Base-by-base conservation (phyloP, 202 grass and related monocot genomes). In the Digitaria exilis region DNA sequence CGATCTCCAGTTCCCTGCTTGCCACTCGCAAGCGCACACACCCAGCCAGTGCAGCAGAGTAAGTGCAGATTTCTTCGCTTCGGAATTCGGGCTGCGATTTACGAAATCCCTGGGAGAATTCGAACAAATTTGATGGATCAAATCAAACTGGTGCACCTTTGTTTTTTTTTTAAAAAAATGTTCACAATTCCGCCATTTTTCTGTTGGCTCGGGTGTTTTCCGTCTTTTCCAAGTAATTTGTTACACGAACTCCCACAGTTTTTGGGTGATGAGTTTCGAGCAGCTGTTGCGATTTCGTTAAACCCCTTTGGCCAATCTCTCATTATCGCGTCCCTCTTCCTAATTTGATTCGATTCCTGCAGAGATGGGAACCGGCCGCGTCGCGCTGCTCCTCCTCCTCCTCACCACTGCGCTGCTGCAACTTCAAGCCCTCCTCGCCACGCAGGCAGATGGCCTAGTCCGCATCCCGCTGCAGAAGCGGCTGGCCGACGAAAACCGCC, bases 391-490 rank as follows among this genome's bases (percentile, higher is more conserved):
- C n/a, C 35, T 44, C 17, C 24, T 86, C 51, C 59, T 94, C 21
- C 29, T 90, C 42, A 67, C 86, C 65, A 71, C 44, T 19, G 31
- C 83, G 44, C 68, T 94, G 48, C 59, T 89, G 65, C 76, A 76
- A n/a, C n/a, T n/a, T n/a, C n/a, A n/a, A 22, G 26, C 44, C 19
- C 61, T 87, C 29, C 64, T 87, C 69, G n/a, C 63, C 6, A 43
- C 69, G 7, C 71, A 71, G 14, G 86, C 80, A 22, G 83, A 88
- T 69, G 59, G 80, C 17, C 66, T 88, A 59, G 76, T 94, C 24
- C 72, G 91, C 31, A 32, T 94, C 83, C 60, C 75, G 39, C 82
- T 91, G 56, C 88, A 80, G 86, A 94, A 86, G 83, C 78, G 15
- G 19, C 76, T 65, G 37, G 42, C 49, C 7, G 65, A 46, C 48